phyloP scores from a whole-genome alignment of 768 basidiomycete species.

The Mycena olivaceomarginata region DNA sequence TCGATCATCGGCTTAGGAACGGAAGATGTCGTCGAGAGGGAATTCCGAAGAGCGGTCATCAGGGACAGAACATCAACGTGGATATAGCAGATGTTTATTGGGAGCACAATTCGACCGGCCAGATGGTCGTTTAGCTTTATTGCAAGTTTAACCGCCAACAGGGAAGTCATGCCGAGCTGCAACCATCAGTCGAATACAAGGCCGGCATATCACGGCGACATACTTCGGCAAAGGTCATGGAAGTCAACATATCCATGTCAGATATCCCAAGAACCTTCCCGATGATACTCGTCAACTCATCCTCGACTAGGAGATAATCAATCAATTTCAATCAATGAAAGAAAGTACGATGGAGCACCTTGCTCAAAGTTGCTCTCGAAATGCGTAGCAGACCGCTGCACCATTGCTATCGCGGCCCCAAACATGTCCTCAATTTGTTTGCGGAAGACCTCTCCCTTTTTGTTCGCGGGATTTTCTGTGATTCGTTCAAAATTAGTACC shows the following conservation, averaged over 20 bases:
- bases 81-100: slow-evolving; percentile 38
- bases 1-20: slow-evolving; percentile 6
- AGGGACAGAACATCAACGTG: slow-evolving; percentile 23
- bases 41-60: not conserved
- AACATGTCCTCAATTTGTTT: slow-evolving; percentile 40
- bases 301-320: slow-evolving; percentile 1
- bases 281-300: slow-evolving; percentile 5
- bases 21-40: slow-evolving; percentile 17
- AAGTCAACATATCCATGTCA: slow-evolving; percentile 19
- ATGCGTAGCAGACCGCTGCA: not conserved
- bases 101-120: slow-evolving; percentile 17
- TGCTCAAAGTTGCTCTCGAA: slow-evolving; percentile 2
- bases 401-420: not conserved
- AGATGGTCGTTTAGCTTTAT: slow-evolving; percentile 26
- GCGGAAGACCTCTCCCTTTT: slow-evolving; percentile 40
- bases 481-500: slow-evolving; percentile 22
- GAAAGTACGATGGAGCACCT: slow-evolving; percentile 3
- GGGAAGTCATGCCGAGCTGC: slow-evolving; percentile 40
- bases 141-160: slow-evolving; percentile 25
- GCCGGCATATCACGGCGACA: not conserved
- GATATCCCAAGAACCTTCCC: slow-evolving; percentile 15
- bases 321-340: not conserved
- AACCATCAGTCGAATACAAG: not conserved
- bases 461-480: slow-evolving; percentile 37
- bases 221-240: slow-evolving; percentile 40